phyloP scores from a whole-genome alignment of 345 rosid species.

The Pseudoturritis turrita region DNA sequence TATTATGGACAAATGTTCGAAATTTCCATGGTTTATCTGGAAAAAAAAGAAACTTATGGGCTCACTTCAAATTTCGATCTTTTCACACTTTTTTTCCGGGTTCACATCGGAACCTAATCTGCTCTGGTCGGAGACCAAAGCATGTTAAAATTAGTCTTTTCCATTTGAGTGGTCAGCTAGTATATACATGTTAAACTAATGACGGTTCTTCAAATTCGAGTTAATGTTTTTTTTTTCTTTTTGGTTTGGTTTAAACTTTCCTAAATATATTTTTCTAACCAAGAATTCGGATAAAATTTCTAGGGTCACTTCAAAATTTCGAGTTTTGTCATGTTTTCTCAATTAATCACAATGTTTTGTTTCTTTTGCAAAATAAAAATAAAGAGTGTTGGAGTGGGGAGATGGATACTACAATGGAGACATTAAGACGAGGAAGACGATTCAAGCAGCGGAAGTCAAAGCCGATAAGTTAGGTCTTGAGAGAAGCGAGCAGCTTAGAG shows the following conservation, averaged over 20 bases:
- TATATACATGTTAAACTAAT: no score
- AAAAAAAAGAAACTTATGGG: no score
- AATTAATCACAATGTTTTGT: neutral
- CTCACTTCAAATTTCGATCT: neutral
- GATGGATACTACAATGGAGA: slow-evolving; percentile 97
- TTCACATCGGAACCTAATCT: no score
- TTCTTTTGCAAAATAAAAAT: neutral
- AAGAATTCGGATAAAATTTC: neutral
- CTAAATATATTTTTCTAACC: neutral
- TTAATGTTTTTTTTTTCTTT: neutral
- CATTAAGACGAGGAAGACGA: slow-evolving; percentile 88
- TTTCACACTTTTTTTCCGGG: no score
- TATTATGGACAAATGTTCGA: no score
- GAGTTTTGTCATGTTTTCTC: neutral
- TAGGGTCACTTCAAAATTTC: no score
- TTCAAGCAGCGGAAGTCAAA: slow-evolving; percentile 68
- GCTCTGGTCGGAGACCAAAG: no score
- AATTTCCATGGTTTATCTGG: no score
- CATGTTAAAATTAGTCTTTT: no score
- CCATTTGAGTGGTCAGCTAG: no score
- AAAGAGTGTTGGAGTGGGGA: slow-evolving; percentile 82
- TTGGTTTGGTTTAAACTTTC: neutral
- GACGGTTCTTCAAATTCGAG: neutral
- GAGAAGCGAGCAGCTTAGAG: slow-evolving; percentile 85
- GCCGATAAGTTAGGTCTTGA: slow-evolving; percentile 66